Evolutionary conservation across 352 stramenopile species (phyloP), one percentile per base, ranked within the genome.

Genomic region (Globisporangium nagaii): DNA sequence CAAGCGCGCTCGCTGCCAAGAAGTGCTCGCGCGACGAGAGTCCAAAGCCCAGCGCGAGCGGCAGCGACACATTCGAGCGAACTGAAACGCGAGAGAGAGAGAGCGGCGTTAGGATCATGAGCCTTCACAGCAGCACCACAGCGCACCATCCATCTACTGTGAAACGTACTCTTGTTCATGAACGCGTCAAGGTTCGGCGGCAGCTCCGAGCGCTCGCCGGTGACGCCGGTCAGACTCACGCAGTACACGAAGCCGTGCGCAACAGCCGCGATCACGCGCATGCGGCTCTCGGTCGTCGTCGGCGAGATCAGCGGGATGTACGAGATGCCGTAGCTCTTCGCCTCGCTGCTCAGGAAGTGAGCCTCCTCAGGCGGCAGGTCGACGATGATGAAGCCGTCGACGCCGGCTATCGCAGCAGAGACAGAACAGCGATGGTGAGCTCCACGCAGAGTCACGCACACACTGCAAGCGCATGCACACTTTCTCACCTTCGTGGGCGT

Each of bases 371-470:
- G 95, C 40, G 96, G 94, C 46, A 99, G 64, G 75, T 99, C 97
- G 10, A 99, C 97, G 30, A 99, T 91, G 67, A 99, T 99, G 61
- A 99, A 99, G 45, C 97, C 96, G 71, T 98, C 93, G 25, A 95
- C 93, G 19, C 94, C 96, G 59, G 86, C 85, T 77, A 58, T n/a
- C 48, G 65, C 22, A 46, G 20, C 19, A 32, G 1, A 20, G 28
- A 34, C 22, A 49, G 37, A 56, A 22, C 48, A 25, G 15, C 17
- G 62, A 71, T 43, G 75, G 77, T 12, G 66, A 41, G 17, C 12
- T 53, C 54, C 40, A 35, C 1, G 30, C n/a, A 30, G 17, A 50
- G 30, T 8, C 13, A 11, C 13, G 2, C 3, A 49, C 40, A 52
- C 39, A 19, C 6, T n/a, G 22, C 15, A 35, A 13, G 11, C 25